These are phyloP conservation scores for Didymella pomorum DNA, from an alignment of 2,329 filamentous ascomycete species.

Conservation along the genomic window DNA sequence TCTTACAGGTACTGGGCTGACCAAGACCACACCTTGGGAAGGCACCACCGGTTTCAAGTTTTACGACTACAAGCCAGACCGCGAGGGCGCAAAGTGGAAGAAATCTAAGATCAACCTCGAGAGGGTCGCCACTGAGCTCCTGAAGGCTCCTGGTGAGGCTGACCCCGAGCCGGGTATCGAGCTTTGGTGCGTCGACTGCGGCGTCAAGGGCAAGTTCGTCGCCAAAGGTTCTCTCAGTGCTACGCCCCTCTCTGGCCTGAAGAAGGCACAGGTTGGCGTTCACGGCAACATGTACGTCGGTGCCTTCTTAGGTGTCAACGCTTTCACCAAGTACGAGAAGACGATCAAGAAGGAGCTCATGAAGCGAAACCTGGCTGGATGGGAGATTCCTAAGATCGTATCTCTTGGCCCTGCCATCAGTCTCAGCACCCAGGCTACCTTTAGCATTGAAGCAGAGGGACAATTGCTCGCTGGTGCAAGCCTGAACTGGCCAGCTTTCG, in stretches of 20 bases:
- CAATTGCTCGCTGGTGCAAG: constrained; percentile 17
- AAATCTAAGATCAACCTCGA: constrained; percentile 13
- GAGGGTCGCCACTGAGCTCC: constrained; percentile 12
- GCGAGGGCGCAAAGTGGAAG: constrained; percentile 16
- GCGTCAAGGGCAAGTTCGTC: constrained; percentile 16
- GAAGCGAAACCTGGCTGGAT: constrained; percentile 10
- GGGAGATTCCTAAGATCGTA: constrained; percentile 18
- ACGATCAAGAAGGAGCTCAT: constrained; percentile 16
- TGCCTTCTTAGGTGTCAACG: constrained; percentile 13
- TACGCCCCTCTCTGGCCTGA: constrained; percentile 16
- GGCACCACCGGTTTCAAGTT: constrained; percentile 20
- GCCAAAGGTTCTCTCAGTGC: constrained; percentile 17
- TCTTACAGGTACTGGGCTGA: constrained; percentile 7
- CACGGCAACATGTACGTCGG: constrained; percentile 19
- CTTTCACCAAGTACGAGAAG: constrained; percentile 19
- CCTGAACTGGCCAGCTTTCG: constrained; percentile 15
- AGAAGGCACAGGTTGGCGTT: constrained; percentile 19
- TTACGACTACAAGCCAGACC: constrained; percentile 17
- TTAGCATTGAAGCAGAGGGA: constrained; percentile 17
- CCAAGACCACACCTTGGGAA: constrained; percentile 17
- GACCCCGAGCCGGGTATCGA: constrained; percentile 18
- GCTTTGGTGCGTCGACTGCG: constrained; percentile 15
- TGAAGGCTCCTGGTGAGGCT: constrained; percentile 13
- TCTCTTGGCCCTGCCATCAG: constrained; percentile 12
- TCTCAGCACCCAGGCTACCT: constrained; percentile 12